Evolutionary conservation across 129 eudicot species (phyloP), one percentile per base, ranked within the genome.

Genomic region (Helianthus tuberosus): DNA sequence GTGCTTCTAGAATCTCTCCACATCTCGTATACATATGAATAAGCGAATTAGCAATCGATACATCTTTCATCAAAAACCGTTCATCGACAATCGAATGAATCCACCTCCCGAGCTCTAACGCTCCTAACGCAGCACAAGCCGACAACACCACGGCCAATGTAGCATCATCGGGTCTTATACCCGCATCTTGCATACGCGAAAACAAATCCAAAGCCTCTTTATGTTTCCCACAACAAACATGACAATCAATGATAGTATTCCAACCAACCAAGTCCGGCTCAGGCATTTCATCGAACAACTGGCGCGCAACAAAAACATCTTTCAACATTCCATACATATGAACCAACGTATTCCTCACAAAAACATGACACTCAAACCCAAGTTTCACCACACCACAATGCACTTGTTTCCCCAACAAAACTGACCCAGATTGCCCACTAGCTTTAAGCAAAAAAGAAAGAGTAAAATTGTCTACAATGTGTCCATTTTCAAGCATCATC

Each of bases 11-110:
- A 23, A 84, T 70, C 25, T 73, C 86, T 43, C 88, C 91, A 75
- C 91, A 86, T 74, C 81, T 62, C 1, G 86, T 68, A 27, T 86
- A 83, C 88, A 80, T 87, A 73, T 87, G 84, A 63, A 87, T 81
- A 6, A 84, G 58, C 5, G 91, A 81, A 41, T 78, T 84, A 9
- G 43, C 77, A 6, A 87, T 62, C 7, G 71, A 62, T 10, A 84
- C 54, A 47, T 54, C 77, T 58, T 59, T 74, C 27, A 49, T 15
- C 4, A 75, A 65, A 13, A 32, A 27, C 36, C 81, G 53, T 6
- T 43, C 55, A 1, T 62, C 77, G 27, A 72, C 49, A 7, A 67
- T 8, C 4, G 76, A 76, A 57, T 81, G 83, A 32, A 84, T 77
- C 84, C 80, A 73, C 71, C 64, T 72, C 66, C 88, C 88, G 16